Base-by-base conservation (phyloP, 2,329 filamentous ascomycete species). In the Talaromyces piceae region DNA sequence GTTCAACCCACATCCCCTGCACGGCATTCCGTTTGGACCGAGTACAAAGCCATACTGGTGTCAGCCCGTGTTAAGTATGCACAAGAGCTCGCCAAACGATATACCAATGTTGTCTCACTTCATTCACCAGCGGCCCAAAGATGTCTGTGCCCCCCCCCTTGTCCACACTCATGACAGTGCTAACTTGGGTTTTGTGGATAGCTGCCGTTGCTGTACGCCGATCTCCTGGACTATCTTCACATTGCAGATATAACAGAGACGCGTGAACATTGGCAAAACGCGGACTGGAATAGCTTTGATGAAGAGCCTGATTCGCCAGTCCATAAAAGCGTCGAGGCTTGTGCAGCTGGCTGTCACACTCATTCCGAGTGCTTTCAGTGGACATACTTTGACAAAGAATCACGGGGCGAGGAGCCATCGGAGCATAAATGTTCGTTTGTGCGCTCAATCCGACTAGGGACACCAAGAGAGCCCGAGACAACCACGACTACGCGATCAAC, bases 61-160 rank as follows among this genome's bases (percentile, higher is more conserved):
- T 33, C 74, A 77, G 55, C 75, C 76, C 1, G 70, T 73, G 1
- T 58, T 78, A 51, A 77, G 71, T 41, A 62, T 78, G 62, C 75
- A 78, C 57, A 77, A 77, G 60, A 70, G 72, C 1, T 62, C 61
- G 23, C 67, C 73, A 0, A 65, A 71, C 23, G 75, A 78, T 49
- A 77, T 80, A 73, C 61, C 67, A 8, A 65, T 67, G 0, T 61
- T 80, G 37, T 77, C 76, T 70, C 67, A 71, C 51, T 81, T 73
- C 55, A 57, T 63, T 47, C 54, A 57, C 18, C 26, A 48, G 25
- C 58, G 57, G 4, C 52, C 59, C 44, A 56, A 55, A 41, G 56
- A 54, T 43, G 61, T 63, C 58, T 44, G 60, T 49, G n/a, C 5
- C 13, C 2, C 1, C 25, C 18, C 13, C 12, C 18, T 9, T 8